These are phyloP conservation scores for Ganoderma leucocontextum DNA, from an alignment of 1,284 basidiomycete species.

Conservation along the genomic window DNA sequence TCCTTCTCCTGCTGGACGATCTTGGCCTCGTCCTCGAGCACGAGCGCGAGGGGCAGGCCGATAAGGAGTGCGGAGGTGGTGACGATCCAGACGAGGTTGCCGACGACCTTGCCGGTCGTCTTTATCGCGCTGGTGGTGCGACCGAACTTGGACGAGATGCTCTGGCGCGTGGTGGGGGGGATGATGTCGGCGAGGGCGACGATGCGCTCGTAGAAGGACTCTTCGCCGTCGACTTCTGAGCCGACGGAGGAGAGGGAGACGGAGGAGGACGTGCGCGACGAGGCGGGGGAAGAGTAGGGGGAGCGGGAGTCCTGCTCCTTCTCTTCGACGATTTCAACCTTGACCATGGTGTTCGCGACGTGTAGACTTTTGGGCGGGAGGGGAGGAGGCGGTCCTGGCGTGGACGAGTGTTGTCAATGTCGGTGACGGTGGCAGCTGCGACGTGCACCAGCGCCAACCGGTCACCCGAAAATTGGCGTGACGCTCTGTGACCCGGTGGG, in stretches of 20 bases:
- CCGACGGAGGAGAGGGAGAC: conserved; percentile 79
- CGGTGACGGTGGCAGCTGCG: conserved; percentile 16
- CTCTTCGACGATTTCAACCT: conserved; percentile 85
- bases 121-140: conserved; percentile 71
- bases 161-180: conserved; percentile 87
- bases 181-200: conserved; percentile 95
- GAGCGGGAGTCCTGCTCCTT: conserved; percentile 65
- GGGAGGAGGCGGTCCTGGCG: conserved; percentile 16
- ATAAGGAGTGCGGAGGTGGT: conserved; percentile 95
- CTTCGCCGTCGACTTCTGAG: conserved; percentile 72
- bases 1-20: conserved; percentile 96
- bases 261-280: conserved; percentile 72
- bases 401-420: conserved; percentile 7
- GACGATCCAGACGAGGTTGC: conserved; percentile 93
- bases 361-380: conserved; percentile 8
- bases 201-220: conserved; percentile 91
- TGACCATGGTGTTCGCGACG: conserved; percentile 68
- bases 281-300: conserved; percentile 72
- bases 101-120: conserved; percentile 74
- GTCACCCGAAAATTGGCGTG: conserved; percentile 24
- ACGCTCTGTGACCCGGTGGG: conserved; percentile 20
- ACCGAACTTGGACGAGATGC: conserved; percentile 68
- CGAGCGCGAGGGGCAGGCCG: conserved; percentile 91
- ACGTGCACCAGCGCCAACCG: conserved; percentile 8
- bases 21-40: conserved; percentile 95